Base-by-base conservation (phyloP, 495 filamentous ascomycete species). In the Chaetomidium leptoderma region DNA sequence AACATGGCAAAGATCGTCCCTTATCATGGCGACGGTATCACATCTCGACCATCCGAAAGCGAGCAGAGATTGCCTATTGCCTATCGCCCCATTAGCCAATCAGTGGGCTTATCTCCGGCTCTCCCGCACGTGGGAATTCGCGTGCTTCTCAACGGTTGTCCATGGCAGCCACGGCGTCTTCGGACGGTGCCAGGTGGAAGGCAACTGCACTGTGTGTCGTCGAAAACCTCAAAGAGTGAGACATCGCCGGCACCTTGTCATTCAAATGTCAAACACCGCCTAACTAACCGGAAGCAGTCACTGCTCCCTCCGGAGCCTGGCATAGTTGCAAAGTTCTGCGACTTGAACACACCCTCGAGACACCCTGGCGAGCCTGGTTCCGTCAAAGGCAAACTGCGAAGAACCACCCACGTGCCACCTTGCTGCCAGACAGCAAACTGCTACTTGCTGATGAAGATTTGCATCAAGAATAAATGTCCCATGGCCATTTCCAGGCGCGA, bases 1-100 rank as follows among this genome's bases (percentile, higher is more conserved):
- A 39, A 13, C 10, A 17, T 7, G 16, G 32, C 21, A 26, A 2
- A 29, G 4, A 39, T 42, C 1, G 10, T 17, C 3, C n/a, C 50
- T 53, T 53, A 52, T 52, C 49, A 17, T 11, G 19, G 30, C 33
- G 19, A 30, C 30, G 24, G 33, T 24, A 37, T 37, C 32, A 51
- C n/a, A n/a, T n/a, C n/a, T n/a, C n/a, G n/a, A n/a, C 32, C 43
- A 2, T 46, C 32, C 19, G 1, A 37, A 26, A 21, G 5, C 5
- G 19, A 17, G 6, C 19, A n/a, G 14, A 4, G 35, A 37, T 39
- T 52, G 49, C 49, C 35, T 39, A 1, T 6, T 44, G n/a, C 39
- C 33, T 30, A 42, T 53, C 50, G 36, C 4, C 30, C 42, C 24
- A 57, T 49, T 57, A 45, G 24, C 55, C 55, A 57, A 57, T 57